These are phyloP conservation scores for Ceratocystis albifundus DNA, from an alignment of 2,329 filamentous ascomycete genomes.

Conservation along the genomic window DNA sequence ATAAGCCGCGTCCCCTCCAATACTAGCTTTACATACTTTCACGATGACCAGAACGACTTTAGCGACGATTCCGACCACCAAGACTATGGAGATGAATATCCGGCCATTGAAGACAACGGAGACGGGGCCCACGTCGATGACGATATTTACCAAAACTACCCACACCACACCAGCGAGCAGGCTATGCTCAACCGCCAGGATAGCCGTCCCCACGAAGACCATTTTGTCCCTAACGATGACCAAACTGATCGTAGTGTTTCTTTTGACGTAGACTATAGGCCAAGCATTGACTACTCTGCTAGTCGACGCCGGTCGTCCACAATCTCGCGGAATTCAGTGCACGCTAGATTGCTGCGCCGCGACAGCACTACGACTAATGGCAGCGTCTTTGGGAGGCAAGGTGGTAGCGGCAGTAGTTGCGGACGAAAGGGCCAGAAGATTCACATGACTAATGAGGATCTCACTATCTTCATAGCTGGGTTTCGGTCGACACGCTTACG, in stretches of 20 bases:
- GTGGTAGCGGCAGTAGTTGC: not conserved
- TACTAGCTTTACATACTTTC: conserved; percentile 81
- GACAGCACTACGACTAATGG: conserved; percentile 58
- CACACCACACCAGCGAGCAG: not conserved
- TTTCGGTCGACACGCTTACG: conserved; percentile 69
- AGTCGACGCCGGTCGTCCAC: conserved; percentile 53
- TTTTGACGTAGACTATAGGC: conserved; percentile 34
- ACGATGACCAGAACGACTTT: conserved; percentile 51
- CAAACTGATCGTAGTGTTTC: conserved; percentile 23
- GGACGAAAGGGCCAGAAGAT: conserved; percentile 63
- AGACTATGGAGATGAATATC: conserved; percentile 25
- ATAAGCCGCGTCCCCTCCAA: conserved; percentile 70
- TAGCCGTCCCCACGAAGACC: conserved; percentile 33
- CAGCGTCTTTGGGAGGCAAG: conserved; percentile 51
- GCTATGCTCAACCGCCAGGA: conserved; percentile 27
- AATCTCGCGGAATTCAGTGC: conserved; percentile 44
- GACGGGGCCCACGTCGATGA: conserved; percentile 25
- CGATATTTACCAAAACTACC: not conserved
- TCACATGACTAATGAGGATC: conserved; percentile 83
- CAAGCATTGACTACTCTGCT: conserved; percentile 37
- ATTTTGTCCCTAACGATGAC: not conserved
- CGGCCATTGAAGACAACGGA: conserved; percentile 31
- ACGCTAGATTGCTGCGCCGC: conserved; percentile 56
- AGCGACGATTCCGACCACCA: conserved; percentile 31
- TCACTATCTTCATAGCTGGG: conserved; percentile 86